Evolutionary conservation across 352 stramenopile species (phyloP).

Genomic region (Phytopythium helicoides): DNA sequence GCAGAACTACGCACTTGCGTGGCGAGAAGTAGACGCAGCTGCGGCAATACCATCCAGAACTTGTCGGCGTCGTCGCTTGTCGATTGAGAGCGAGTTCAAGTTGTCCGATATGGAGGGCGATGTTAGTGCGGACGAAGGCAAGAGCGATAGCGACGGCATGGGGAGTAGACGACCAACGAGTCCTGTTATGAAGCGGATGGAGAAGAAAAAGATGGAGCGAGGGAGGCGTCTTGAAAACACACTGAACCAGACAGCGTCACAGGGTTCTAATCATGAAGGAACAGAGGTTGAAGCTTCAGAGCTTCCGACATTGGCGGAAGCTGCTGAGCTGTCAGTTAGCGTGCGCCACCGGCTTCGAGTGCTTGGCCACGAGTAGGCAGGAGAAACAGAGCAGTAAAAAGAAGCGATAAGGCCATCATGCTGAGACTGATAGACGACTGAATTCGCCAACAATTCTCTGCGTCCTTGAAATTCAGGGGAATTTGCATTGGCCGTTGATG

Average conservation of each 20-base stretch:
- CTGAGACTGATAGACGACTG: neutral
- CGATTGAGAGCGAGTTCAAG: constrained; percentile 8
- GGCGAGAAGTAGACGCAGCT: constrained; percentile 34
- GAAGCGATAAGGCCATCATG: neutral
- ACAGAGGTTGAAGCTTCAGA: constrained; percentile 1
- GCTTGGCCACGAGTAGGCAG: constrained; percentile 51
- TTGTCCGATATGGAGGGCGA: neutral
- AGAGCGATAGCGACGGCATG: constrained; percentile 15
- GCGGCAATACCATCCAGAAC: neutral
- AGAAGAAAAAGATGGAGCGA: constrained; percentile 15
- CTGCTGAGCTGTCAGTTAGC: constrained; percentile 43
- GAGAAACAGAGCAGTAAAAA: constrained; percentile 11
- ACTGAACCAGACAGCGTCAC: constrained; percentile 1
- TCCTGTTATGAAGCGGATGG: constrained; percentile 54
- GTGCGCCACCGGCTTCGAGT: constrained; percentile 61
- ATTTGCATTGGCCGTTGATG: constrained; percentile 19
- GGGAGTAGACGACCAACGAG: constrained; percentile 37
- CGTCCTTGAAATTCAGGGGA: constrained; percentile 3
- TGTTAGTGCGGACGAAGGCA: neutral
- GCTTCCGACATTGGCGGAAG: constrained; percentile 31
- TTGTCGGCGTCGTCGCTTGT: neutral
- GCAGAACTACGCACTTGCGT: constrained; percentile 75
- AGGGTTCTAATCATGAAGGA: neutral
- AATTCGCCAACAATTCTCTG: neutral
- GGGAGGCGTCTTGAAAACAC: neutral